Evolutionary conservation across 345 rosid genomes (phyloP).

Genomic region (Linum trigynum): DNA sequence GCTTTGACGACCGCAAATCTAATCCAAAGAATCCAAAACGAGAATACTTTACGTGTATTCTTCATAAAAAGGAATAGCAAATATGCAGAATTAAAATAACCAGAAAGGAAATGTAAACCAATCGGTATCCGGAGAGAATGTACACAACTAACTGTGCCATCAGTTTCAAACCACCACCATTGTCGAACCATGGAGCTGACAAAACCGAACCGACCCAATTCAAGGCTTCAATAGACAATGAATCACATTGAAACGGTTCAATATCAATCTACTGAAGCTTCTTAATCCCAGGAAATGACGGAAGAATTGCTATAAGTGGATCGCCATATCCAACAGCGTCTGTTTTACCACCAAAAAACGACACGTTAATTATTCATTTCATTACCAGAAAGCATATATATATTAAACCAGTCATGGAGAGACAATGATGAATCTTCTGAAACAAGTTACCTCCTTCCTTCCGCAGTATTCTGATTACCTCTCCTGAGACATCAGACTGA

Average conservation of each 20-base stretch:
- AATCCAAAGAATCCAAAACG: no score
- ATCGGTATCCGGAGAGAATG: no score
- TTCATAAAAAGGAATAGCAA: no score
- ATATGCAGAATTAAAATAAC: no score
- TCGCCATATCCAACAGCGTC: slow-evolving; percentile 87
- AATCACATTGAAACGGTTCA: neutral
- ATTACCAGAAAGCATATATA: no score
- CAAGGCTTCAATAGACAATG: neutral
- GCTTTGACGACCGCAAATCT: no score
- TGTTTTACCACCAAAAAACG: slow-evolving; percentile 22
- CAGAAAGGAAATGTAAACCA: no score
- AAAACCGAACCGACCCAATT: neutral
- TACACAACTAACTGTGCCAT: no score
- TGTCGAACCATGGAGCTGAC: neutral
- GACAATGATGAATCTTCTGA: neutral
- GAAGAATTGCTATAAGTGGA: slow-evolving; percentile 70
- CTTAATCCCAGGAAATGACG: slow-evolving; percentile 89
- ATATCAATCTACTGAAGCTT: slow-evolving; percentile 45
- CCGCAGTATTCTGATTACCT: slow-evolving; percentile 60
- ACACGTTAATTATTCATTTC: no score
- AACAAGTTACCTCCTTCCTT: slow-evolving; percentile 61
- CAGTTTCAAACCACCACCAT: no score
- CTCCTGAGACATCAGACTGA: slow-evolving; percentile 75
- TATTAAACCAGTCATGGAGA: no score
- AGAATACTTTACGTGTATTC: no score